Percentiles rank a stretch among this genome's conserved stretches.
phyloP scores from a whole-genome alignment of 495 filamentous ascomycete species.

The Xylaria telfairii region DNA sequence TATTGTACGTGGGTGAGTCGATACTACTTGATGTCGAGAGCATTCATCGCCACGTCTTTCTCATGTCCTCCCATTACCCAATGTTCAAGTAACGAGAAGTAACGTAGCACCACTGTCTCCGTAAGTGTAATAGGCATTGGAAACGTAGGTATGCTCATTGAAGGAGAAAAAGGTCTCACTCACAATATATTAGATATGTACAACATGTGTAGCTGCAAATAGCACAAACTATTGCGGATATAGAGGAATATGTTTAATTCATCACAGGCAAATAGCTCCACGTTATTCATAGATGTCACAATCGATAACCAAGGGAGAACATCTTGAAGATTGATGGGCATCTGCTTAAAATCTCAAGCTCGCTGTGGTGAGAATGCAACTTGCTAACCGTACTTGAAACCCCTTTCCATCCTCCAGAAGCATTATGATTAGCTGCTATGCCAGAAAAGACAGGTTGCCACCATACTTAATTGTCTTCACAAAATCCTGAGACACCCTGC shows the following conservation, averaged over 20 bases:
- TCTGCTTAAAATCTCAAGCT: conserved; percentile 18
- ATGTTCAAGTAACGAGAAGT: not conserved
- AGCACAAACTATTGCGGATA: no score
- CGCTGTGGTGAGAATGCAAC: not conserved
- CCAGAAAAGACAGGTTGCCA: not conserved
- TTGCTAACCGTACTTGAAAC: not conserved
- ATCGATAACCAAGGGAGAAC: not conserved
- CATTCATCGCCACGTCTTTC: not conserved
- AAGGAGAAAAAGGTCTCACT: not conserved
- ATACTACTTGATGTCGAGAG: not conserved
- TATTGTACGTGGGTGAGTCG: not conserved
- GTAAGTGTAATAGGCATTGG: not conserved
- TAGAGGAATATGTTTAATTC: not conserved
- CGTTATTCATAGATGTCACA: not conserved
- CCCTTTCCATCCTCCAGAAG: not conserved
- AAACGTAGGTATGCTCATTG: not conserved
- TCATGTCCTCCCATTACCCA: not conserved
- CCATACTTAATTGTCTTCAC: not conserved
- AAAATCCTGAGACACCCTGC: not conserved
- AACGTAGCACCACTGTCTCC: not conserved
- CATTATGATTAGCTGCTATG: conserved; percentile 2
- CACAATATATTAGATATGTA: not conserved
- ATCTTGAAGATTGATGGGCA: conserved; percentile 10
- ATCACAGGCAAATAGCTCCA: not conserved
- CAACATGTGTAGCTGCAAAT: not conserved